Evolutionary conservation across 139 green algal species (phyloP), one percentile per base, ranked within the genome.

Genomic region (Chlorella sp.): DNA sequence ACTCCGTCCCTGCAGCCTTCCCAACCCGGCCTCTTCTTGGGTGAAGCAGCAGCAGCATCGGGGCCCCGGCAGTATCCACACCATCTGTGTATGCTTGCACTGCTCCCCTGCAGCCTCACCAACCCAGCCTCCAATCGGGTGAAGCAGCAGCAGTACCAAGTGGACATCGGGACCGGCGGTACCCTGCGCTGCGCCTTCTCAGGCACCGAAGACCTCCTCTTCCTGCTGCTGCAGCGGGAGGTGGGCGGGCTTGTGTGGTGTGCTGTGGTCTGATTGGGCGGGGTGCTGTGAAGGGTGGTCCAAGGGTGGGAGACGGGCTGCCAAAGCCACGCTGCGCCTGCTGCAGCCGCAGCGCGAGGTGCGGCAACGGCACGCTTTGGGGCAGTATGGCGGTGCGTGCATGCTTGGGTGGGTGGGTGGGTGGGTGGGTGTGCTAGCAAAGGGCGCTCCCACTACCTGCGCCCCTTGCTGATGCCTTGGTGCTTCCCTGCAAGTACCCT

Each of bases 161-260:
- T 96, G 81, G 94, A 96, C 75, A 87, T 95, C 40, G 90, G 88
- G 18, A 40, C 86, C 3, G 76, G 78, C 11, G 90, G 89, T 60
- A 90, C 81, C 4, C 83, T 98, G 48, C 89, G 92, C 34, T 95
- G 93, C 53, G 75, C 75, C 32, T 97, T 98, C 88, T 84, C 90
- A 36, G 83, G 90, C 60, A 92, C 84, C 0, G 89, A 89, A 0
- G 95, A 96, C 86, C 81, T 97, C 40, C 92, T 98, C 37, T 95
- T 96, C 86, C 89, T 98, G 28, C 90, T 97, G 85, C 89, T 98
- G 86, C 87, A 94, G 0, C 88, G 93, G 1, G 96, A 98, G 93
- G 89, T 94, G 71, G 26, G 90, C 48, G 42, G 15, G 21, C 34
- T 11, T 34, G 36, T 48, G 34, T 36, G 22, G 30, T 12, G 48